Conservation (phyloP, 2,329 filamentous ascomycete species). For the Trichoderma lentiforme region DNA sequence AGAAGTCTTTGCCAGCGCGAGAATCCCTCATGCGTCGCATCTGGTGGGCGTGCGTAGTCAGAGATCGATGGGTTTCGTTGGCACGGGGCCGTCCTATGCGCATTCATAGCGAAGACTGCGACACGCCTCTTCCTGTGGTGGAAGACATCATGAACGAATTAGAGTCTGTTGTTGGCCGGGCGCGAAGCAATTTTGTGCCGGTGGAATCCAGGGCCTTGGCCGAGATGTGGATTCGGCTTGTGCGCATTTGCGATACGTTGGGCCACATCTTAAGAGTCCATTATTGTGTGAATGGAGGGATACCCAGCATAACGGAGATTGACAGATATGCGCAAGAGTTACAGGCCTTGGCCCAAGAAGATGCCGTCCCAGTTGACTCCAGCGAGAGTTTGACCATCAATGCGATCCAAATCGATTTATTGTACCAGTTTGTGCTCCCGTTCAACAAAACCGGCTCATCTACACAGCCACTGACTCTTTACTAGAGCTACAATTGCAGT, state of each 20-base stretch:
- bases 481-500: neutral
- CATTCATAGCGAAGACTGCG: neutral
- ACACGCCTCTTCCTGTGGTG: neutral
- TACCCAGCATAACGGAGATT: neutral
- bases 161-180: neutral
- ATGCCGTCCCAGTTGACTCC: neutral
- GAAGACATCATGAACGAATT: neutral
- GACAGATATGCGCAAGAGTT: neutral
- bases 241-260: neutral
- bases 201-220: neutral
- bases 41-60: slow-evolving; percentile 1
- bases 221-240: slow-evolving; percentile 8
- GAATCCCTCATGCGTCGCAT: slow-evolving; percentile 6
- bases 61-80: slow-evolving; percentile 6
- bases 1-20: neutral
- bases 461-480: neutral
- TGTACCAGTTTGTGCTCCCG: neutral
- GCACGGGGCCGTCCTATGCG: slow-evolving; percentile 8
- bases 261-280: neutral
- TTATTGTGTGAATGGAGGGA: neutral
- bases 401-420: neutral
- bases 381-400: neutral
- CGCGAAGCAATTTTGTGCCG: neutral
- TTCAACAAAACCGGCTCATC: neutral
- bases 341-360: neutral